Percentiles rank a stretch among this genome's conserved stretches.
Conservation (phyloP, 192 early-diverging fungal species). For the Backusella parvicylindrica region DNA sequence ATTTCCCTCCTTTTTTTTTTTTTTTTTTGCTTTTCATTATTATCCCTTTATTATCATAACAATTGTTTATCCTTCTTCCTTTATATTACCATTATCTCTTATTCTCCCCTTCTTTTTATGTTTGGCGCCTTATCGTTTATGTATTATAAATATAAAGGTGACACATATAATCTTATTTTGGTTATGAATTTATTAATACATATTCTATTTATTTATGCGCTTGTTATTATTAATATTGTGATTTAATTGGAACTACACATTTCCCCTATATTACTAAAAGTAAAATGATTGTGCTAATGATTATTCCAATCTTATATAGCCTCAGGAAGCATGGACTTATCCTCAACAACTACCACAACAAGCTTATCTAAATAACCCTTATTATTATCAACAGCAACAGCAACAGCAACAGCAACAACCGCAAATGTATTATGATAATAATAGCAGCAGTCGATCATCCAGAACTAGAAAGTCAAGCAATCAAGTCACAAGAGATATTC, state of each 20-base stretch:
- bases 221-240: not conserved
- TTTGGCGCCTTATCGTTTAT: not conserved
- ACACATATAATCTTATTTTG: not conserved
- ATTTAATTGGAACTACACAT: not conserved
- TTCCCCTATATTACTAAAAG: not conserved
- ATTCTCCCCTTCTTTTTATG: not conserved
- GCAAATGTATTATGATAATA: not conserved
- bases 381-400: conserved; percentile 3
- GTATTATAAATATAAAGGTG: not conserved
- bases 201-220: conserved; percentile 1
- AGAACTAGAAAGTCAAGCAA: not conserved
- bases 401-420: not conserved
- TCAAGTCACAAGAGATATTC: not conserved
- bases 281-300: not conserved
- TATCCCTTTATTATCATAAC: not conserved
- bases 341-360: conserved; percentile 4
- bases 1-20: not conserved
- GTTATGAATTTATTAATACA: conserved; percentile 2
- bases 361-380: not conserved
- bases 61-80: not conserved
- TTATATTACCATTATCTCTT: not conserved
- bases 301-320: not conserved
- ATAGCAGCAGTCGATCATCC: not conserved
- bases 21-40: not conserved
- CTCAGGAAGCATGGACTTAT: conserved; percentile 17